Evolutionary conservation across 2,329 filamentous ascomycete species (phyloP).

Genomic region (Gliomastix tumulicola): DNA sequence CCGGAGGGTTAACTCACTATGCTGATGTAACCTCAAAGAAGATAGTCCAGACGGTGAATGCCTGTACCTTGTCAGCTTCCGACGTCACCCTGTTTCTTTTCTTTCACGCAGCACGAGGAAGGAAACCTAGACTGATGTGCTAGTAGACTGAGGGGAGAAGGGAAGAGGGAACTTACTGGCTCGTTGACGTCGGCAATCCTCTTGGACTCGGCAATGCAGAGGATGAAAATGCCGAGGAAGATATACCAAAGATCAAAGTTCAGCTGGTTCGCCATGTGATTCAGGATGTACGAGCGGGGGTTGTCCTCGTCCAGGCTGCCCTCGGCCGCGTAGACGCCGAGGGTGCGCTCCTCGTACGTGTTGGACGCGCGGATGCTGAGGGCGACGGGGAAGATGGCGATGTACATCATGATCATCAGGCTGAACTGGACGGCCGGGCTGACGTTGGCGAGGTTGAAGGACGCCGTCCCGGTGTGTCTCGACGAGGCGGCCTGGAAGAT

Average conservation of each 20-base stretch:
- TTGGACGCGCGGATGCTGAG: conserved; percentile 92
- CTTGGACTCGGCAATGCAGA: conserved; percentile 71
- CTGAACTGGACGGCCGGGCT: conserved; percentile 91
- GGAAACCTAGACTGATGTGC: background rate
- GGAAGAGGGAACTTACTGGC: conserved; percentile 1
- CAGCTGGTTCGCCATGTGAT: conserved; percentile 85
- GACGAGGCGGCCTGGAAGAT: conserved; percentile 88
- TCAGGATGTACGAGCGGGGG: conserved; percentile 76
- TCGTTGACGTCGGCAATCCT: conserved; percentile 3
- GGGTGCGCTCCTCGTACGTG: conserved; percentile 87
- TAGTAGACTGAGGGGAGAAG: background rate
- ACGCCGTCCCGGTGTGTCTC: conserved; percentile 82
- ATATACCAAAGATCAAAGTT: conserved; percentile 98
- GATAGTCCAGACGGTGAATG: conserved; percentile 5
- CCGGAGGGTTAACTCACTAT: conserved; percentile 4
- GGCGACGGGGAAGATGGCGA: conserved; percentile 92
- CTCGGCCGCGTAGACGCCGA: conserved; percentile 58
- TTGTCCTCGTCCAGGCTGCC: conserved; percentile 15
- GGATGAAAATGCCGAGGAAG: conserved; percentile 87
- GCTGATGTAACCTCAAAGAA: conserved; percentile 6
- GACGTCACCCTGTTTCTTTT: too few relatives aligned
- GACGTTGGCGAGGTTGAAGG: conserved; percentile 67
- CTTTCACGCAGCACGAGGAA: background rate
- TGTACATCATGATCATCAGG: conserved; percentile 99
- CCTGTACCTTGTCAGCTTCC: too few relatives aligned